Percentiles rank a stretch among this genome's conserved stretches.
phyloP scores from a whole-genome alignment of 2,329 filamentous ascomycete genomes.

The Aphanocladium album region DNA sequence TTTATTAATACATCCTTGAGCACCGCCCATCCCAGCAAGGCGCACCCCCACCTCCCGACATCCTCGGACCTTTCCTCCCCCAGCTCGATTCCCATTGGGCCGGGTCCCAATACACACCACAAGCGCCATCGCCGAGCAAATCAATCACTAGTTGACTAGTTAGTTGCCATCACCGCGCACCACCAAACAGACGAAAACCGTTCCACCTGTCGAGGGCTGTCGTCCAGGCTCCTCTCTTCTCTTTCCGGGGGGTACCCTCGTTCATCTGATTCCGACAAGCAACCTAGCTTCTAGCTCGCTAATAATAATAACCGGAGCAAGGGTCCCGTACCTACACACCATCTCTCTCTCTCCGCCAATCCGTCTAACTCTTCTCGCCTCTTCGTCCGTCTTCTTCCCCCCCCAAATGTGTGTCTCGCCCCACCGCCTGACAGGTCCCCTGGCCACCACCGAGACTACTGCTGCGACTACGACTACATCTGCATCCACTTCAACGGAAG shows the following conservation, averaged over 20 bases:
- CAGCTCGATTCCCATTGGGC: background rate
- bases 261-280: conserved; percentile 3
- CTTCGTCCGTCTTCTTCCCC: no score
- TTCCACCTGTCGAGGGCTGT: no score
- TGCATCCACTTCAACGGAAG: conserved; percentile 5
- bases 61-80: background rate
- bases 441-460: background rate
- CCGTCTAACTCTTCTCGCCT: background rate
- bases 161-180: background rate
- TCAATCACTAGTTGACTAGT: no score
- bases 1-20: background rate
- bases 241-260: no score
- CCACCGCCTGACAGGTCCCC: conserved; percentile 4
- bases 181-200: background rate
- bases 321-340: background rate
- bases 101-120: background rate
- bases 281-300: no score
- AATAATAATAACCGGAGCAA: background rate
- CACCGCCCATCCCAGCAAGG: no score
- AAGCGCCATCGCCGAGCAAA: background rate
- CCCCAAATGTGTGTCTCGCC: conserved; percentile 6
- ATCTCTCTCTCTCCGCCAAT: background rate
- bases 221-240: background rate
- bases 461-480: background rate
- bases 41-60: background rate